Percentiles rank a stretch among this genome's conserved stretches.
Evolutionary conservation across 169 alveolate species (phyloP).

Genomic region (Hepatocystis sp.): DNA sequence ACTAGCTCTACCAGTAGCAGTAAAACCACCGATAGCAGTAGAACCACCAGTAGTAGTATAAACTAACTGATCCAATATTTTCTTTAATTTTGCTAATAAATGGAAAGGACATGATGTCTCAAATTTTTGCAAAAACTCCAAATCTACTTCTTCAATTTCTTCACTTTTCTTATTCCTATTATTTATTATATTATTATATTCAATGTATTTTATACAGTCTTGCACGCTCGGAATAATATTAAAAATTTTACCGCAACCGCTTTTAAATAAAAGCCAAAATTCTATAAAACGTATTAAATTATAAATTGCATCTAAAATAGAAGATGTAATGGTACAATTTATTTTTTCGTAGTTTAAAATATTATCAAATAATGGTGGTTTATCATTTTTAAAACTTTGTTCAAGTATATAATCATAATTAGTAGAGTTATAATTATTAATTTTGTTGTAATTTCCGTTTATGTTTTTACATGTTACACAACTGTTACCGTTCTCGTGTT

Average conservation of each 20-base stretch:
- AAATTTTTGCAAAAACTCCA: slow-evolving; percentile 41
- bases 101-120: slow-evolving; percentile 68
- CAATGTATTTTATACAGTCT: slow-evolving; percentile 57
- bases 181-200: slow-evolving; percentile 27
- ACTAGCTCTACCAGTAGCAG: too few relatives aligned
- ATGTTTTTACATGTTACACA: not conserved
- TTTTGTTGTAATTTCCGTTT: not conserved
- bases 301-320: slow-evolving; percentile 35
- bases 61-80: slow-evolving; percentile 36
- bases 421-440: slow-evolving; percentile 1
- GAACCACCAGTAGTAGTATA: too few relatives aligned
- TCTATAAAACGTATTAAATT: slow-evolving; percentile 56
- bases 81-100: slow-evolving; percentile 50
- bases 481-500: not conserved
- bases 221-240: slow-evolving; percentile 51
- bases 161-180: slow-evolving; percentile 33
- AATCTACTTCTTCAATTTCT: slow-evolving; percentile 4
- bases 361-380: slow-evolving; percentile 43
- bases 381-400: slow-evolving; percentile 39
- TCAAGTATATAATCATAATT: slow-evolving; percentile 45
- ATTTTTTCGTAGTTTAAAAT: slow-evolving; percentile 22
- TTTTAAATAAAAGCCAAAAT: slow-evolving; percentile 43
- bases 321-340: slow-evolving; percentile 19
- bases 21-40: too few relatives aligned
- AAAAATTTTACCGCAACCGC: slow-evolving; percentile 52